Percentiles rank a stretch among this genome's conserved stretches.
These are phyloP conservation scores for Irpex sp. DNA, from an alignment of 1,284 basidiomycete genomes.

Conservation along the genomic window DNA sequence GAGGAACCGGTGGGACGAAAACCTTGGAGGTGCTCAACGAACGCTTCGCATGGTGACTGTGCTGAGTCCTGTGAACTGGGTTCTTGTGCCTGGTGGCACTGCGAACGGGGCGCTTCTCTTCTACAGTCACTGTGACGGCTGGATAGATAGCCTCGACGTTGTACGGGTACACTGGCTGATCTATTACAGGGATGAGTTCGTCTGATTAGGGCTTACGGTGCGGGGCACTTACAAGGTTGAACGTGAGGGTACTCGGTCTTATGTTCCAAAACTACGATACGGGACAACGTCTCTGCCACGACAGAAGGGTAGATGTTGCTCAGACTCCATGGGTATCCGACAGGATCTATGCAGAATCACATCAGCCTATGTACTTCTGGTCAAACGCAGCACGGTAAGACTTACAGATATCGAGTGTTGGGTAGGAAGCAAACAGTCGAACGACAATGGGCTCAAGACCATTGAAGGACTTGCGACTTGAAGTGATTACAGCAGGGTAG, in stretches of 20 bases:
- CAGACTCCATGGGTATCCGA: slow-evolving; percentile 23
- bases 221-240: slow-evolving; percentile 3
- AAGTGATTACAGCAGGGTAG: not conserved
- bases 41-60: slow-evolving; percentile 9
- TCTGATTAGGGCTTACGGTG: not conserved
- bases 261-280: not conserved
- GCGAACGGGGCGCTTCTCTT: not conserved
- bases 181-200: not conserved
- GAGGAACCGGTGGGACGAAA: slow-evolving; percentile 17
- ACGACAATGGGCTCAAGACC: not conserved
- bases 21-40: slow-evolving; percentile 8
- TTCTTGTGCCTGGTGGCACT: not conserved
- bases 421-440: not conserved
- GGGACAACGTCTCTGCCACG: not conserved
- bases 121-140: not conserved
- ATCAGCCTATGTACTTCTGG: not conserved
- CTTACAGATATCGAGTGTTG: slow-evolving; percentile 6
- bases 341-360: slow-evolving; percentile 14
- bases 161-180: slow-evolving; percentile 6
- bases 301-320: slow-evolving; percentile 16
- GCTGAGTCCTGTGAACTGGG: slow-evolving; percentile 1
- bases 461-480: not conserved
- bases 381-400: not conserved
- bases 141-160: slow-evolving; percentile 10
- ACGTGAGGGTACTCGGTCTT: slow-evolving; percentile 1